Evolutionary conservation across 148 eudicot species (phyloP).

Genomic region (Chenopodium formosanum): DNA sequence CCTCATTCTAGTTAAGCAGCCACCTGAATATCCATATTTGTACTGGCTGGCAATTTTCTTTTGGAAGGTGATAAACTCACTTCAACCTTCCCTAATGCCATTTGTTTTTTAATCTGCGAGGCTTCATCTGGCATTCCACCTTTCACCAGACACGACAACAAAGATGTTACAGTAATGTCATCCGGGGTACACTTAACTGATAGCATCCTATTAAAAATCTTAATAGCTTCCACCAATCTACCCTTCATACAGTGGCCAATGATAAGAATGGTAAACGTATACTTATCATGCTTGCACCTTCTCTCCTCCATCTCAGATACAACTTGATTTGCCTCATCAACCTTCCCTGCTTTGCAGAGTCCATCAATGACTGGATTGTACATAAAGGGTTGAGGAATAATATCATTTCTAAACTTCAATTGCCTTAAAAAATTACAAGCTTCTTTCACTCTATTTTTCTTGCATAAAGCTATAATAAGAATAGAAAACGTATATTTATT

Average conservation of each 20-base stretch:
- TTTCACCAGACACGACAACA: conserved; percentile 67
- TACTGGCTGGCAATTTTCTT: conserved; percentile 27
- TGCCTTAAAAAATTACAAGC: conserved; percentile 63
- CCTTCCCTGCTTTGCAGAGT: conserved; percentile 76
- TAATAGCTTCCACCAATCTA: conserved; percentile 72
- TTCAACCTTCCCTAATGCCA: conserved; percentile 36
- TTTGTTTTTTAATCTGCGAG: conserved; percentile 46
- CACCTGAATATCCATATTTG: conserved; percentile 48
- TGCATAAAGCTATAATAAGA: conserved; percentile 71
- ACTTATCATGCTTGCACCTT: conserved; percentile 68
- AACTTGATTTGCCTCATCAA: conserved; percentile 75
- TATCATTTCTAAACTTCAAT: conserved; percentile 50
- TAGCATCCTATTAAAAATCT: conserved; percentile 68
- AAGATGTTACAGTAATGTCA: conserved; percentile 56
- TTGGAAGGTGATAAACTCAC: conserved; percentile 34
- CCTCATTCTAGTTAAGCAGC: conserved; percentile 43
- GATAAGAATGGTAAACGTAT: conserved; percentile 89
- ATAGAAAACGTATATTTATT: conserved; percentile 65
- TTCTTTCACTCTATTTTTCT: conserved; percentile 67
- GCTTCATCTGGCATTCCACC: conserved; percentile 93
- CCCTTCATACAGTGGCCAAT: conserved; percentile 97
- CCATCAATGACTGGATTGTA: conserved; percentile 95
- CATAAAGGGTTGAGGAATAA: conserved; percentile 60
- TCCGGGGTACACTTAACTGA: conserved; percentile 71
- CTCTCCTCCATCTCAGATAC: conserved; percentile 75